These are phyloP conservation scores for Medicago lupulina DNA, from an alignment of 306 rosid genomes.

Conservation along the genomic window DNA sequence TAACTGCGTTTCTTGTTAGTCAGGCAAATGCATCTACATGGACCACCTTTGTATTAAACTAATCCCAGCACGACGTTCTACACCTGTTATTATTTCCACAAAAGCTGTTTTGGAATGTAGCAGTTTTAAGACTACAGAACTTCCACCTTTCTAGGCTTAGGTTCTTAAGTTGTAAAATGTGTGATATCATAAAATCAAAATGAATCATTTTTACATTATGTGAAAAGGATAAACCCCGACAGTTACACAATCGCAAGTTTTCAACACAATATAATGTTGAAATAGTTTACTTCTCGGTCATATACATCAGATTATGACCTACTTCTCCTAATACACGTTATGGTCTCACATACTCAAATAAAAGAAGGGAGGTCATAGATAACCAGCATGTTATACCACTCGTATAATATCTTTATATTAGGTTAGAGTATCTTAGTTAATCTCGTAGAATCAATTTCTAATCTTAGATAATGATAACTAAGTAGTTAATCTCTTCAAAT, in stretches of 20 bases:
- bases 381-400: neutral
- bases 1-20: constrained; percentile 27
- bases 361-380: neutral
- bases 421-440: neutral
- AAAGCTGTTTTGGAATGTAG: neutral
- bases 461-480: neutral
- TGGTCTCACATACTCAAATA: constrained; percentile 10
- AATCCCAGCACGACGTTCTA: constrained; percentile 1
- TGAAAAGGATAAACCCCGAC: constrained; percentile 12
- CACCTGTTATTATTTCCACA: neutral
- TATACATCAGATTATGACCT: constrained; percentile 6
- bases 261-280: constrained; percentile 22
- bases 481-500: neutral
- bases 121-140: constrained; percentile 6
- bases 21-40: constrained; percentile 28
- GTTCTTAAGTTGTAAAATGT: neutral
- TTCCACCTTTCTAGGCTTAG: constrained; percentile 4
- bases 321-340: constrained; percentile 25
- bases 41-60: constrained; percentile 14
- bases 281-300: constrained; percentile 11
- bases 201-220: constrained; percentile 23
- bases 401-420: neutral
- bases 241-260: constrained; percentile 15
- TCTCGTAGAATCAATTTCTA: neutral
- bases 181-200: constrained; percentile 28